Base-by-base conservation (phyloP, 2,329 filamentous ascomycete species). In the Cordyceps farinosa region DNA sequence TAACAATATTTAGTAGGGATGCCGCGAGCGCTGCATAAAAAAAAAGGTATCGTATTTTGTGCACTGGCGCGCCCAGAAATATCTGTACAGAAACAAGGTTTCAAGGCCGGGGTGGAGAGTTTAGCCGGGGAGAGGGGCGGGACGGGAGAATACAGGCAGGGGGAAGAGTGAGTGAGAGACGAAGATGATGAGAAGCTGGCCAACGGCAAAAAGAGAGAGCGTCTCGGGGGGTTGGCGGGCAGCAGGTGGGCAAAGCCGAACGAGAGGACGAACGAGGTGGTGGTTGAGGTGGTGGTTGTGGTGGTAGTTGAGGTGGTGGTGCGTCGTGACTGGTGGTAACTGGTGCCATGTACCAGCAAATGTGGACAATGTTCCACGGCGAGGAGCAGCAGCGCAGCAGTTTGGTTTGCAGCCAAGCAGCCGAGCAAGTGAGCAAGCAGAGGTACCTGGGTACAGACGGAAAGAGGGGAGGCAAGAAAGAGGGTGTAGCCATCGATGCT, bases 201-300 rank as follows among this genome's bases (percentile, higher is more conserved):
- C 34, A 29, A 10, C 27, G 22, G 22, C 32, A 54, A 30, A 36
- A 17, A 6, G n/a, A 36, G 36, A 42, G 36, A n/a, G 36, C 34
- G 52, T 54, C 52, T 40, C n/a, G 52, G 36, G 30, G 52, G 52
- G 42, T 54, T 54, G 5, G 52, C 22, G 22, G 52, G 52, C 36
- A 54, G 52, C 13, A 38, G 11, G 17, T 15, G n/a, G 13, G n/a
- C 34, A 15, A 11, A 38, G 32, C 30, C 30, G 34, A 30, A 22
- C 15, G 52, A 5, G 34, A 27, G 3, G 34, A 29, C 10, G 22
- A 7, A 29, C 13, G 52, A 29, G 36, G 36, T 54, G 52, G 52
- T 54, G 36, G 52, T 54, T 34, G 27, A 22, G 5, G 34, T 53
- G 11, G 45, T 48, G 48, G 27, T n/a, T 10, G 32, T 36, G 50